A percentile compares a stretch with the other conserved stretches of the same genome.
These are phyloP conservation scores for Pseudopyricularia cyperi DNA, from an alignment of 2,329 filamentous ascomycete genomes.

Conservation along the genomic window DNA sequence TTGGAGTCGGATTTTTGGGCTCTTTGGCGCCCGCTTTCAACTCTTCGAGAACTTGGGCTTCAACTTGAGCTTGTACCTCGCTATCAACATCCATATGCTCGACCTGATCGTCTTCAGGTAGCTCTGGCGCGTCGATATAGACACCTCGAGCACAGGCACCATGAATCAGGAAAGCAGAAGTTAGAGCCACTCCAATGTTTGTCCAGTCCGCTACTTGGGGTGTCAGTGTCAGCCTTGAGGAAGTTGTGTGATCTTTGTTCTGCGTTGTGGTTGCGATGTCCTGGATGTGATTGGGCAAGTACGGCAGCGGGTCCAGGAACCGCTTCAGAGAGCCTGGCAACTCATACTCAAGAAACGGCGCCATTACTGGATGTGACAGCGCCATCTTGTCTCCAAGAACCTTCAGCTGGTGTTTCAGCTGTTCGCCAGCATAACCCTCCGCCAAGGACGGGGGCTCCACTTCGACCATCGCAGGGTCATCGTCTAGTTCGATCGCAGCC, in stretches of 20 bases:
- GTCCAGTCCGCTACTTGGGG: slow-evolving; percentile 23
- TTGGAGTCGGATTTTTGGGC: neutral
- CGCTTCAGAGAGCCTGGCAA: slow-evolving; percentile 38
- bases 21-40: neutral
- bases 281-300: slow-evolving; percentile 39
- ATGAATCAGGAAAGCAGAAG: slow-evolving; percentile 18
- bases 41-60: slow-evolving; percentile 1
- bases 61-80: slow-evolving; percentile 11
- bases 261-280: slow-evolving; percentile 18
- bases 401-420: slow-evolving; percentile 41
- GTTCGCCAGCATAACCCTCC: slow-evolving; percentile 49
- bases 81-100: slow-evolving; percentile 24
- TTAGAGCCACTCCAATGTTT: slow-evolving; percentile 26
- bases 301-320: slow-evolving; percentile 48
- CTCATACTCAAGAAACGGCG: slow-evolving; percentile 37
- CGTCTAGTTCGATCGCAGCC: slow-evolving; percentile 53
- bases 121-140: slow-evolving; percentile 21
- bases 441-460: slow-evolving; percentile 50
- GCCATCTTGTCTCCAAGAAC: slow-evolving; percentile 42
- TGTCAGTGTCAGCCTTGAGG: neutral
- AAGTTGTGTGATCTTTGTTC: neutral
- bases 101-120: slow-evolving; percentile 21
- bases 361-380: slow-evolving; percentile 47
- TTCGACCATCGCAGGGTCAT: slow-evolving; percentile 49
- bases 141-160: slow-evolving; percentile 22